Base-by-base conservation (phyloP, 345 rosid species). In the Chamaenerion angustifolium region DNA sequence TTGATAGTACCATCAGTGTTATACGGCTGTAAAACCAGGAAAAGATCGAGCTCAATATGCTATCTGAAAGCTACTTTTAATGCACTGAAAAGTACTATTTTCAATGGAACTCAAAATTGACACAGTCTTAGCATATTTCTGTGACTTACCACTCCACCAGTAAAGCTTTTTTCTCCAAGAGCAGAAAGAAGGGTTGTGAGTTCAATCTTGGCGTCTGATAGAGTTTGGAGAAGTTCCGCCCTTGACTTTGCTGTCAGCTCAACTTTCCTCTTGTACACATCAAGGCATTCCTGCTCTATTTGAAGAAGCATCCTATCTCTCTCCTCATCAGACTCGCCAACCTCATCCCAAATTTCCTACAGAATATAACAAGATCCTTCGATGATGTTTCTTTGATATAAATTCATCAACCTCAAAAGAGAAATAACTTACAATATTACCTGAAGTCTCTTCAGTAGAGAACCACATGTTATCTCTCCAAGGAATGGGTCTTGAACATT, bases 331-430 rank as follows among this genome's bases (percentile, higher is more conserved):
- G 66, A 75, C 75, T 84, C 96, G 54, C 96, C 98, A 58, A 92
- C 98, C 66, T 92, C 98, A 74, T 92, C 96, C 96, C 98, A 92
- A 44, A 92, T 84, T 80, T 82, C 93, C 96, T 92, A 51, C 45
- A 55, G 45, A 16, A 61, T 15, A 56, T 50, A 27, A 7, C 37
- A 2, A 0, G 46, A 42, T 54, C 15, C 52, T 40, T 49, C 49
- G 48, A 17, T 10, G 14, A 16, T 42, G 43, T 43, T 42, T 52
- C 45, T 40, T 10, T 51, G 4, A 45, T 14, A 52, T 17, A 40
- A 58, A 14, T 40, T 17, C 51, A 15, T 31, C 27, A 43, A 63
- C 43, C 40, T 12, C 21, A 0, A 9, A 12, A 16, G 46, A 40
- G 50, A n/a, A 2, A 55, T 53, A 5, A 50, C 44, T 11, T 17